Conservation (phyloP, 108 stramenopile species). For the Cylindrotheca closterium region DNA sequence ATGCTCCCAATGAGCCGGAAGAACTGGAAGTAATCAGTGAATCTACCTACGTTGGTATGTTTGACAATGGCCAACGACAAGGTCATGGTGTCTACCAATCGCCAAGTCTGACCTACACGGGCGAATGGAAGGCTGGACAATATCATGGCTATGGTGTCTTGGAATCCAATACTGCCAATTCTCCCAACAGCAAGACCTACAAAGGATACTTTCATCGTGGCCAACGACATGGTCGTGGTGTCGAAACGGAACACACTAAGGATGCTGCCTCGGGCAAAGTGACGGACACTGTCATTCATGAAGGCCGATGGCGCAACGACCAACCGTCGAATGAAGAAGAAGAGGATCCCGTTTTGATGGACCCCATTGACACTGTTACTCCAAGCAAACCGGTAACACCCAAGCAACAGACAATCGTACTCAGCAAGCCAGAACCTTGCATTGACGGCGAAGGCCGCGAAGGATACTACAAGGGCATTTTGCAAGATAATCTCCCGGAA, state of each 20-base stretch:
- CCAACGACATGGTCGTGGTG: background rate
- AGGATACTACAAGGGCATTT: conserved; percentile 18
- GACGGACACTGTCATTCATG: conserved; percentile 1
- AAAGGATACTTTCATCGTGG: conserved; percentile 9
- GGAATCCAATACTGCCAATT: background rate
- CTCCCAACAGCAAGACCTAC: background rate
- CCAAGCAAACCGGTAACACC: background rate
- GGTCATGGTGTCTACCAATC: conserved; percentile 8
- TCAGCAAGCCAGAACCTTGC: background rate
- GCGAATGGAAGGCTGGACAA: conserved; percentile 5
- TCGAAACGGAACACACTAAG: no score
- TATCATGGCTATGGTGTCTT: conserved; percentile 21
- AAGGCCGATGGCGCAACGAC: conserved; percentile 6
- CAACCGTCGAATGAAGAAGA: background rate
- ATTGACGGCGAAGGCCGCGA: background rate
- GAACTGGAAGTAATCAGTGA: background rate
- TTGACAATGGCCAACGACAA: conserved; percentile 5
- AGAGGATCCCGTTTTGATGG: background rate
- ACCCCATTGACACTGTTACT: background rate
- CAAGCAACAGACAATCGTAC: background rate
- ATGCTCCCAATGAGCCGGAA: background rate
- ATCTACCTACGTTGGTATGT: conserved; percentile 8
- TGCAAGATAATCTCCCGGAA: conserved; percentile 6
- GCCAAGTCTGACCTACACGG: background rate
- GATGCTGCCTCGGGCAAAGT: background rate